Percentiles rank a stretch among this genome's conserved stretches.
These are phyloP conservation scores for Anthracocystis setariae DNA, from an alignment of 1,284 basidiomycete species.

Conservation along the genomic window DNA sequence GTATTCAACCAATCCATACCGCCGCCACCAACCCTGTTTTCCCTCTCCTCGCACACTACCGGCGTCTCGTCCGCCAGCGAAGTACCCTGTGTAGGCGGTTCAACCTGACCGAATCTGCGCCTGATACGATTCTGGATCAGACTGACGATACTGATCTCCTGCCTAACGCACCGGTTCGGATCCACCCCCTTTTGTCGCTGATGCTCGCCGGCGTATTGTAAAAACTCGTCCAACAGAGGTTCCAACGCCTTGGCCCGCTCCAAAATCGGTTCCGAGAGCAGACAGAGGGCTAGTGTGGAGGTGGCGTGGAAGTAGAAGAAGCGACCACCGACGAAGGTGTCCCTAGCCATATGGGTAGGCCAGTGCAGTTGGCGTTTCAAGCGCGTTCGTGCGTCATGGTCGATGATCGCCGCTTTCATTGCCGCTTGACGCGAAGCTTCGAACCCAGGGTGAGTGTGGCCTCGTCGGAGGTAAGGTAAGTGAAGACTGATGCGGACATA, in stretches of 20 bases:
- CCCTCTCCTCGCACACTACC: too few species aligned
- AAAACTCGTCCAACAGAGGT: constrained; percentile 20
- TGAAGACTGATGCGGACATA: constrained; percentile 22
- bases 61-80: too few species aligned
- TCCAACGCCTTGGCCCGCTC: background rate
- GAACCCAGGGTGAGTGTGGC: constrained; percentile 10
- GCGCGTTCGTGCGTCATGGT: constrained; percentile 5
- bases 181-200: constrained; percentile 22
- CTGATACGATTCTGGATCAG: constrained; percentile 16
- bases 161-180: constrained; percentile 25
- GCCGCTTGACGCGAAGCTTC: constrained; percentile 16
- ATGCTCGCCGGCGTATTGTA: constrained; percentile 9
- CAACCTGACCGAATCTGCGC: constrained; percentile 21
- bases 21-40: too few species aligned
- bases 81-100: too few species aligned
- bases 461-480: constrained; percentile 23
- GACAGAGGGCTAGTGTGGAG: constrained; percentile 18
- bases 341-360: constrained; percentile 17
- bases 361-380: constrained; percentile 9
- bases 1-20: constrained; percentile 5
- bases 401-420: constrained; percentile 13
- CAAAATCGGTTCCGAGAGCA: constrained; percentile 19
- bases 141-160: constrained; percentile 34
- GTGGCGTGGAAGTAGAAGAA: constrained; percentile 41
- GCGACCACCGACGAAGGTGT: constrained; percentile 20